Conservation (phyloP, 495 filamentous ascomycete species). For the Barbatosphaeria neglecta region DNA sequence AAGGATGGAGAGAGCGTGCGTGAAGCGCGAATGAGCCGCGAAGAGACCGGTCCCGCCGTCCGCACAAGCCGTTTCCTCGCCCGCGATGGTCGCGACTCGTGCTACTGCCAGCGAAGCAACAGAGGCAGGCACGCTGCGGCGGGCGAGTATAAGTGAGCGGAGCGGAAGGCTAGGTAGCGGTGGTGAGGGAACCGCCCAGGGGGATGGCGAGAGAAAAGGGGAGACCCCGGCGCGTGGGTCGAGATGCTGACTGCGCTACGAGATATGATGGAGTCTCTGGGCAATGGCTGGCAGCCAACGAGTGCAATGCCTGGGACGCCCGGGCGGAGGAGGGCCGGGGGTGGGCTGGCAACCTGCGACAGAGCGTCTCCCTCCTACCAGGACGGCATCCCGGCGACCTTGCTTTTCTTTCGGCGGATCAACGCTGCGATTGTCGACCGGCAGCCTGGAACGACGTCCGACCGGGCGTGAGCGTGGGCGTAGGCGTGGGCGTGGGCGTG, state of each 20-base stretch:
- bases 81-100: constrained; percentile 42
- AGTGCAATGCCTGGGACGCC: too few species aligned
- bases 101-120: constrained; percentile 18
- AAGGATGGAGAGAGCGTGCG: constrained; percentile 7
- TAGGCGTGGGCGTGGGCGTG: too few species aligned
- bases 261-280: neutral
- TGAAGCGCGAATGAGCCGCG: too few species aligned
- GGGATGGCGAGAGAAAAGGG: constrained; percentile 3
- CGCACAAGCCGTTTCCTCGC: constrained; percentile 40
- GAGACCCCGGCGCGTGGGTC: constrained; percentile 3
- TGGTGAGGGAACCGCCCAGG: neutral
- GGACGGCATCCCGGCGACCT: neutral
- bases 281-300: too few species aligned
- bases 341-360: constrained; percentile 6
- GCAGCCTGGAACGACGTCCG: neutral
- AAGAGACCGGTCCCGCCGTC: constrained; percentile 25
- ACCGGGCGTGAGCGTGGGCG: neutral
- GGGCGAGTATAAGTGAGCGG: constrained; percentile 5
- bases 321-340: constrained; percentile 2
- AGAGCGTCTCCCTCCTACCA: neutral
- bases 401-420: constrained; percentile 8
- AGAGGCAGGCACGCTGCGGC: constrained; percentile 3
- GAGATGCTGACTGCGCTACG: constrained; percentile 4
- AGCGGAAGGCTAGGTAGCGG: too few species aligned
- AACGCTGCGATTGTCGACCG: constrained; percentile 2